phyloP scores from a whole-genome alignment of 805 yeast species.

The Kodamaea jinghongensis region DNA sequence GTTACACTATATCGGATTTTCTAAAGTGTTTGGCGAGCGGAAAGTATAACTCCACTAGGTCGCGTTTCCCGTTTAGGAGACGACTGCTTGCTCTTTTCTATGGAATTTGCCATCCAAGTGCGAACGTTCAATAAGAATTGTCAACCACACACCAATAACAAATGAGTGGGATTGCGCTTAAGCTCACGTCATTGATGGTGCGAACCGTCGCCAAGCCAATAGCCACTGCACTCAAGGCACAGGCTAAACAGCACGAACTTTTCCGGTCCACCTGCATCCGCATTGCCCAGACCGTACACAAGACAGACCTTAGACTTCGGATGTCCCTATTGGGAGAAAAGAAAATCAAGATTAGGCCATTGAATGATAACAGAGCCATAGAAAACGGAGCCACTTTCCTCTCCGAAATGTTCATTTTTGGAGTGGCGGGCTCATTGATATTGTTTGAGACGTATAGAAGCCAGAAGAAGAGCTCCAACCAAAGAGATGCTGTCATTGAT shows the following conservation, averaged over 20 bases:
- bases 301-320: conserved; percentile 60
- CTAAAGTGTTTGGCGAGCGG: no score
- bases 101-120: no score
- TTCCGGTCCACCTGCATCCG: conserved; percentile 62
- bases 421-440: conserved; percentile 76
- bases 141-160: background rate
- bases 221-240: conserved; percentile 65
- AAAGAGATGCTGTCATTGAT: conserved; percentile 66
- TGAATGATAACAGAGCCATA: conserved; percentile 78
- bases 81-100: no score
- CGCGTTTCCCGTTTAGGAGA: no score
- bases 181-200: conserved; percentile 66
- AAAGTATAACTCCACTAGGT: no score
- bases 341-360: conserved; percentile 61
- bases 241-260: conserved; percentile 67
- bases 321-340: conserved; percentile 56
- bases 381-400: conserved; percentile 79
- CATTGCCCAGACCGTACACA: conserved; percentile 71
- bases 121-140: no score
- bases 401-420: conserved; percentile 73
- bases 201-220: conserved; percentile 79
- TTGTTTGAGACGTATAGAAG: conserved; percentile 70
- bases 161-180: conserved; percentile 81
- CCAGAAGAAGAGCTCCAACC: conserved; percentile 56
- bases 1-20: conserved; percentile 72